phyloP scores from a whole-genome alignment of 2,329 filamentous ascomycete genomes.

The Pseudogymnoascus sp. region DNA sequence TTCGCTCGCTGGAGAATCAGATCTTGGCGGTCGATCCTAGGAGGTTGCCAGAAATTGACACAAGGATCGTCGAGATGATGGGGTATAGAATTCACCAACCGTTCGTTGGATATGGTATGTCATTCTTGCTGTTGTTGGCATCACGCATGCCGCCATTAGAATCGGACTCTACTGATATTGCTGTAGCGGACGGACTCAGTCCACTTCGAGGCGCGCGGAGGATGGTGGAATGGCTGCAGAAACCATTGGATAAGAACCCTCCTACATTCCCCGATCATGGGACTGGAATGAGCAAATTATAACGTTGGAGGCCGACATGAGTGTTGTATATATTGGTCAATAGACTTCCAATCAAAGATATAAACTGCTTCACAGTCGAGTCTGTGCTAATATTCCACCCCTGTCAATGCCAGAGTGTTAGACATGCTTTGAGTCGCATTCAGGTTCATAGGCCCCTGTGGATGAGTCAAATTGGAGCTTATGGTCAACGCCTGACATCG shows the following conservation, averaged over 20 bases:
- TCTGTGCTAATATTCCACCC: neutral
- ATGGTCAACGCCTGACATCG: neutral
- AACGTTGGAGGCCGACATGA: neutral
- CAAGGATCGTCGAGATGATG: constrained; percentile 28
- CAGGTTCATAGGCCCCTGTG: neutral
- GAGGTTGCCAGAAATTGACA: constrained; percentile 24
- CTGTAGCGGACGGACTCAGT: constrained; percentile 24
- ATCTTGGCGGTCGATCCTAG: constrained; percentile 28
- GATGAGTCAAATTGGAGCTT: neutral
- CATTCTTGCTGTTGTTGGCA: neutral
- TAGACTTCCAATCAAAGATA: neutral
- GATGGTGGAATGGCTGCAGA: constrained; percentile 26
- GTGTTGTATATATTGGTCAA: neutral
- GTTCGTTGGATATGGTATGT: constrained; percentile 27
- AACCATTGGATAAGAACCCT: constrained; percentile 22
- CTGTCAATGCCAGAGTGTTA: neutral
- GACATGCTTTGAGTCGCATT: neutral
- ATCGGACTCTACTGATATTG: neutral
- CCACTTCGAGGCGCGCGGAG: constrained; percentile 22
- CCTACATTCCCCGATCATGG: constrained; percentile 19
- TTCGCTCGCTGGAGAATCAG: constrained; percentile 28
- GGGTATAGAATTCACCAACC: constrained; percentile 27
- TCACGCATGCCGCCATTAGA: neutral
- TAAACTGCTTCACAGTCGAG: neutral
- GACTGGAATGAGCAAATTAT: neutral